Base-by-base conservation (phyloP, 768 basidiomycete genomes). In the Leucocoprinus birnbaumii region DNA sequence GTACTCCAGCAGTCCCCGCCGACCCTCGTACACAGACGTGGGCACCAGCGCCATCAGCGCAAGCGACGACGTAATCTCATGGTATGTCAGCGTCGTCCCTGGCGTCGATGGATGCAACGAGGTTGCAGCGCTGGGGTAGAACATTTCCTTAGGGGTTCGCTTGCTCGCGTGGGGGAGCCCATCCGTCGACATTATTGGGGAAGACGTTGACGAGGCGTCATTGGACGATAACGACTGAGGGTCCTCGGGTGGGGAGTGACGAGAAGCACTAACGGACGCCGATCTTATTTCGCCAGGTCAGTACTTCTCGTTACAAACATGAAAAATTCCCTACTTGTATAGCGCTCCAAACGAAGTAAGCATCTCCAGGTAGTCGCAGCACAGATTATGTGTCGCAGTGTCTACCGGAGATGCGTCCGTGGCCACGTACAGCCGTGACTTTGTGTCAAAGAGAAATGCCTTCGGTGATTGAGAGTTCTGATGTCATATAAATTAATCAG, bases 381-480 rank as follows among this genome's bases (percentile, higher is more conserved):
- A 95, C 18, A 96, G 78, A 58, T 87, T 91, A 63, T 94, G 87
- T 0, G 91, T 94, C 3, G 86, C 85, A 55, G 86, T 80, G 65
- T 98, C 94, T 24, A 96, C 90, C 3, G 94, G 92, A 0, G 91
- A 92, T 16, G 87, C 86, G 63, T 98, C 96, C 10, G 94, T 94
- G 10, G 94, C 94, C n/a, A 98, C 79, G 64, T 95, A 94, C 24
- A 97, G 73, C 47, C 91, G 80, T 21, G 92, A 93, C 3, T 78
- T 78, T 16, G 83, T 85, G 65, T 98, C 95, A 61, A 96, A 98
- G 13, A 98, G 71, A 66, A 95, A 98, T 0, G 94, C 91, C 67
- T 98, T 98, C 35, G 91, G 86, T 26, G 94, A 89, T 63, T 91
- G 90, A 2, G 91, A 94, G 58, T 93, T 93, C 93, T 96, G 61